Evolutionary conservation across 495 filamentous ascomycete genomes (phyloP).

Genomic region (Patellaria atrata): DNA sequence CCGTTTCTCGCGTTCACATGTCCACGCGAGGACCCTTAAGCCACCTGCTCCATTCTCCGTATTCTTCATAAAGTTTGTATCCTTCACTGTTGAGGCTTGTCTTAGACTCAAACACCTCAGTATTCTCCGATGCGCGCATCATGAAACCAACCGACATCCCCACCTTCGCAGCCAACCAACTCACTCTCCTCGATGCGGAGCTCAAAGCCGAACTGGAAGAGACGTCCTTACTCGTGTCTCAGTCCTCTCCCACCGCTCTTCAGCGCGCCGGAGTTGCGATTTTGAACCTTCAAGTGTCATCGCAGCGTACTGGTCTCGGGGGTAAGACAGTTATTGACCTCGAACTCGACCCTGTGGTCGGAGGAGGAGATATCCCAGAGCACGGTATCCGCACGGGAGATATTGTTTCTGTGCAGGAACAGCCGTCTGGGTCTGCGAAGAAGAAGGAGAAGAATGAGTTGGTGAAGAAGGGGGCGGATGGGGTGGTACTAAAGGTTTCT

Average conservation of each 20-base stretch:
- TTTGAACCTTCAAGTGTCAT: slow-evolving; percentile 58
- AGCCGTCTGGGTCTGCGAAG: slow-evolving; percentile 52
- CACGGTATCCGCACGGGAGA: slow-evolving; percentile 82
- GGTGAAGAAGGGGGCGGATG: slow-evolving; percentile 51
- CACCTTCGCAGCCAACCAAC: slow-evolving; percentile 64
- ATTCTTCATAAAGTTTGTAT: too few species aligned
- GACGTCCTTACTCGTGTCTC: slow-evolving; percentile 54
- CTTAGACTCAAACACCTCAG: too few species aligned
- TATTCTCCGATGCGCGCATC: too few species aligned
- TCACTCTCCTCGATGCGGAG: slow-evolving; percentile 61
- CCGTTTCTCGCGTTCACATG: too few species aligned
- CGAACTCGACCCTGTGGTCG: slow-evolving; percentile 52
- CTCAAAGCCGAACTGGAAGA: slow-evolving; percentile 63
- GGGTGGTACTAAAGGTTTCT: slow-evolving; percentile 62
- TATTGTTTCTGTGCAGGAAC: slow-evolving; percentile 68
- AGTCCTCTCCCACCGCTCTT: slow-evolving; percentile 55
- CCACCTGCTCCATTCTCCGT: too few species aligned
- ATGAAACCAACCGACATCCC: slow-evolving; percentile 48
- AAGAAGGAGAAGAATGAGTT: slow-evolving; percentile 55
- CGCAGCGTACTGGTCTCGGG: slow-evolving; percentile 81
- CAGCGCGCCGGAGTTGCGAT: slow-evolving; percentile 79
- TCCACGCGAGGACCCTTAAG: too few species aligned
- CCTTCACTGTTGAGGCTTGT: too few species aligned
- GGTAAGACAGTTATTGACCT: slow-evolving; percentile 80
- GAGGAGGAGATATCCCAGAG: slow-evolving; percentile 44